phyloP scores from a whole-genome alignment of 192 early-diverging fungal species.

The Coemansia sp. region DNA sequence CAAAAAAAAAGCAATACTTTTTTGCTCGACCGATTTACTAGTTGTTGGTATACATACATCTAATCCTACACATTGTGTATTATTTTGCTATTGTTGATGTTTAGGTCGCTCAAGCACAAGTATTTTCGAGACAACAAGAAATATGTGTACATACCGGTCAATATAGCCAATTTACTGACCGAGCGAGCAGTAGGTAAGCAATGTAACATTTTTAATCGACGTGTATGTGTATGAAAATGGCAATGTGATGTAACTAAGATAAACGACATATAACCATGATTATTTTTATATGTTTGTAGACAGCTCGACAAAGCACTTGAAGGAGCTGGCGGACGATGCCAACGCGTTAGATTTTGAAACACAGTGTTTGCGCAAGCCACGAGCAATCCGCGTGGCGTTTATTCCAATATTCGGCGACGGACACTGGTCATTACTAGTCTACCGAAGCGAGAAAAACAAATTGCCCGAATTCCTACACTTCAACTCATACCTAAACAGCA shows the following conservation, averaged over 20 bases:
- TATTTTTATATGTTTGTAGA: slow-evolving; percentile 10
- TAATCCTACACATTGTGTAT: background rate
- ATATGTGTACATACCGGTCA: slow-evolving; percentile 46
- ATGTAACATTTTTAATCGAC: background rate
- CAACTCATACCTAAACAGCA: slow-evolving; percentile 49
- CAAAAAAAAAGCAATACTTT: background rate
- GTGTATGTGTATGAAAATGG: no score
- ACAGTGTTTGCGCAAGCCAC: slow-evolving; percentile 36
- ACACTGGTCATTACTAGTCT: slow-evolving; percentile 51
- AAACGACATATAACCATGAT: no score
- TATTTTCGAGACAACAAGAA: slow-evolving; percentile 46
- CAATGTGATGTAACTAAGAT: no score
- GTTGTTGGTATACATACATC: background rate
- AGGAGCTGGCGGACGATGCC: slow-evolving; percentile 38
- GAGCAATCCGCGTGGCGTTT: slow-evolving; percentile 40
- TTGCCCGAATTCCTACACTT: slow-evolving; percentile 54
- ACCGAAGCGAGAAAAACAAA: slow-evolving; percentile 24
- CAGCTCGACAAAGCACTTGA: slow-evolving; percentile 24
- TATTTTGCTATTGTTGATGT: background rate
- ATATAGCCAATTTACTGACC: slow-evolving; percentile 40
- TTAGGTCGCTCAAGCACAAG: slow-evolving; percentile 42
- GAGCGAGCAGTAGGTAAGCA: slow-evolving; percentile 34
- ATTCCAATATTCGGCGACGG: slow-evolving; percentile 52
- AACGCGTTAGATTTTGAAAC: slow-evolving; percentile 40
- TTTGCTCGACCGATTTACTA: no score